Evolutionary conservation across 1,284 basidiomycete genomes (phyloP), one percentile per base, ranked within the genome.

Genomic region (Malassezia caprae): DNA sequence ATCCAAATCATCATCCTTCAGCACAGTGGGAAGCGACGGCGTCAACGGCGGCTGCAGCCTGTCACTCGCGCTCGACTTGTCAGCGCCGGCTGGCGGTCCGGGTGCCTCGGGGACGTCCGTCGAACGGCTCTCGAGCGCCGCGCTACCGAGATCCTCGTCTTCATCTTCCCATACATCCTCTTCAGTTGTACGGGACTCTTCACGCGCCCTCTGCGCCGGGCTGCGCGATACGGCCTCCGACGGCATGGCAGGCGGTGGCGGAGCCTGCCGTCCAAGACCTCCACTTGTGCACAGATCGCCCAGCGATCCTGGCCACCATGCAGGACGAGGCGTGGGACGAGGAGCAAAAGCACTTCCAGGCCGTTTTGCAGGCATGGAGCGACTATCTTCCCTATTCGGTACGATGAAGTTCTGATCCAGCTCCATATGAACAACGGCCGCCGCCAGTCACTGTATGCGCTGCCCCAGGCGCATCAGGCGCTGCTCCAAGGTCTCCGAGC

Each of bases 301-400:
- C 6, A 17, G 10, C 23, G 26, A 7, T 8, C 39, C n/a, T 13
- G 23, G 24, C 10, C 41, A 26, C 41, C 13, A 42, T 42, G 41
- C 24, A 28, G 23, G 41, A 42, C 26, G 41, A 42, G 41, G 41
- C 41, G 15, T 24, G 24, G 41, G 24, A 26, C 21, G 57, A 61
- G 45, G 69, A 73, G 49, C 51, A 60, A n/a, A 59, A 54, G 12
- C 72, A 73, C 44, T 71, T 73, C 48, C 54, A 56, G 34, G 61
- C 52, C 13, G 72, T 73, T 17, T 58, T 73, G 45, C 52, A 57
- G 34, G 61, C 69, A 10, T 73, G 70, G 54, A 61, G 67, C 49
- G 60, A 64, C 21, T 73, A 73, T 44, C 62, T 73, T 5, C 63
- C 62, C n/a, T 65, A 71, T 61, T 56, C 43, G 45, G 46, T 51